Percentiles rank a stretch among this genome's conserved stretches.
These are phyloP conservation scores for Vigna nakashimae DNA, from an alignment of 306 rosid species.

Conservation along the genomic window DNA sequence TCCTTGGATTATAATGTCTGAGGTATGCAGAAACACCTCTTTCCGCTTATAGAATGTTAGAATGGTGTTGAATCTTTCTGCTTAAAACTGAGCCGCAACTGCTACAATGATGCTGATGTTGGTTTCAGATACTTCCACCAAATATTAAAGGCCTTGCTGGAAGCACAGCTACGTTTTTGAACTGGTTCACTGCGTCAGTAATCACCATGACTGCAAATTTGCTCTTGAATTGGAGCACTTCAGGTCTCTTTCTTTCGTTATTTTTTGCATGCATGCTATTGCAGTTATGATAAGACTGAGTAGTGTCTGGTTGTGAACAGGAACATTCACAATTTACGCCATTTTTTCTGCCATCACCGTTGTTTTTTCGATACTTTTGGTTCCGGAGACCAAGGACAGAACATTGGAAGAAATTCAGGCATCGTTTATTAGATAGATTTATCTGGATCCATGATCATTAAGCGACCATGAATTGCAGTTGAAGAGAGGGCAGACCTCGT, in stretches of 20 bases:
- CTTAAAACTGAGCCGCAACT: too few relatives aligned
- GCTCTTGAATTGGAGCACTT: conserved; percentile 68
- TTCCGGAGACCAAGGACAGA: conserved; percentile 81
- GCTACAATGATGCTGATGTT: neutral
- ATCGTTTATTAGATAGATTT: conserved; percentile 56
- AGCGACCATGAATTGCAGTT: too few relatives aligned
- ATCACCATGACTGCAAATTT: conserved; percentile 74
- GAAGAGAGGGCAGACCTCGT: too few relatives aligned
- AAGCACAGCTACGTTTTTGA: conserved; percentile 68
- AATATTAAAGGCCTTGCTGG: conserved; percentile 83
- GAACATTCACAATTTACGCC: conserved; percentile 73
- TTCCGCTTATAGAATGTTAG: neutral
- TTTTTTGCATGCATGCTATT: too few relatives aligned
- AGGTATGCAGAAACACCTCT: conserved; percentile 51
- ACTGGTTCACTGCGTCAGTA: conserved; percentile 68
- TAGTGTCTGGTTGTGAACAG: conserved; percentile 45
- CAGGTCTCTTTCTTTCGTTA: conserved; percentile 50
- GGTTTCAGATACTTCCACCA: conserved; percentile 72
- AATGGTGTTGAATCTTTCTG: too few relatives aligned
- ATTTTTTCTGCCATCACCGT: conserved; percentile 52
- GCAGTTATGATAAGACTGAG: neutral
- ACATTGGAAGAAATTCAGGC: conserved; percentile 79
- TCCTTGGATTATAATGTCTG: conserved; percentile 87
- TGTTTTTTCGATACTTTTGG: conserved; percentile 59
- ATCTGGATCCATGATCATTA: too few relatives aligned